phyloP scores from a whole-genome alignment of 73 alveolate genomes.

The Paramecium octaurelia region DNA sequence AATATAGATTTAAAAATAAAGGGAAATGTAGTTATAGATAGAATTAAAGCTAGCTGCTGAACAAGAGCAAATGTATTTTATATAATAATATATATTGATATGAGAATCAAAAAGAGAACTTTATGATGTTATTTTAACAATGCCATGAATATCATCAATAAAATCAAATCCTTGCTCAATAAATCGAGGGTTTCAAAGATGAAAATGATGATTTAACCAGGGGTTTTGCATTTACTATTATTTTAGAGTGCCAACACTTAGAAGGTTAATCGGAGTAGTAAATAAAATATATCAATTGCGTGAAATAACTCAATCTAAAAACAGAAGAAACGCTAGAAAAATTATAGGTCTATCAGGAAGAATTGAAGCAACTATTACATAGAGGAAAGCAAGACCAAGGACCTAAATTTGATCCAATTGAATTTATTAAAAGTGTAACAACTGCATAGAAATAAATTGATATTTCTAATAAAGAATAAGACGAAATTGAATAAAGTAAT shows the following conservation, averaged over 20 bases:
- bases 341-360: background rate
- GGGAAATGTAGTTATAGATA: background rate
- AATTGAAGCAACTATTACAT: background rate
- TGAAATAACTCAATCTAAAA: background rate
- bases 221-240: background rate
- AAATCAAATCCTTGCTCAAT: background rate
- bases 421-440: background rate
- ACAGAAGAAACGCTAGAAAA: background rate
- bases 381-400: background rate
- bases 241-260: background rate
- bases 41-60: background rate
- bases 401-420: slow-evolving; percentile 2
- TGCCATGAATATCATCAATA: slow-evolving; percentile 6
- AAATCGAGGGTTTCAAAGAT: background rate
- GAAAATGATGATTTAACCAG: background rate
- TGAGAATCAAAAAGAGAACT: slow-evolving; percentile 7
- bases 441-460: background rate
- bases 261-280: background rate
- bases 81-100: background rate
- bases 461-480: background rate
- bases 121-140: background rate
- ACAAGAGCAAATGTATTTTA: background rate
- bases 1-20: background rate
- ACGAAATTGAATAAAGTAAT: background rate
- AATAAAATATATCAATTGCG: background rate